Conservation (phyloP, 169 alveolate genomes). For the Nephromyces sp. region DNA sequence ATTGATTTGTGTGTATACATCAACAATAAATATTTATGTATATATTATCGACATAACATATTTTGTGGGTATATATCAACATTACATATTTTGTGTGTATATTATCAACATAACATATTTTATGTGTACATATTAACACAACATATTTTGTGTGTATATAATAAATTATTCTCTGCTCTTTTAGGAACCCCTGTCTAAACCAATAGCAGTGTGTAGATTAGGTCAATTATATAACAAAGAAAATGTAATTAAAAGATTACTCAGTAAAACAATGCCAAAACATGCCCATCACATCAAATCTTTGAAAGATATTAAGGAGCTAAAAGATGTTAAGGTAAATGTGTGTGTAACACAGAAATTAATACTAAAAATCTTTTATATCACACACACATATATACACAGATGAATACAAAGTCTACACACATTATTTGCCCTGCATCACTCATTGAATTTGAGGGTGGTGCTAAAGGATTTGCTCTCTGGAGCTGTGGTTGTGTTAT, state of each 20-base stretch:
- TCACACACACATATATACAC: background rate
- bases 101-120: too few species aligned
- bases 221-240: conserved; percentile 70
- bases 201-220: conserved; percentile 58
- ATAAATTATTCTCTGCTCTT: background rate
- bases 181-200: conserved; percentile 64
- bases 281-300: conserved; percentile 51
- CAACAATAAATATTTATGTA: too few species aligned
- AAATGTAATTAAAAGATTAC: conserved; percentile 41
- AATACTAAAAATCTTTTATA: background rate
- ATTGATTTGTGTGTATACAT: too few species aligned
- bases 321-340: background rate
- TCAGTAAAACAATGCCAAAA: conserved; percentile 46
- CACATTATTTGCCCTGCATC: conserved; percentile 51
- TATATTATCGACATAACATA: too few species aligned
- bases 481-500: conserved; percentile 42
- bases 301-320: conserved; percentile 52
- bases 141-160: too few species aligned
- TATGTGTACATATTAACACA: too few species aligned
- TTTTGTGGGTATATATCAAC: too few species aligned
- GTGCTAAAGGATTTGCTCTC: conserved; percentile 47
- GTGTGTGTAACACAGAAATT: background rate
- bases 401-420: conserved; percentile 40
- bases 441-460: conserved; percentile 43
- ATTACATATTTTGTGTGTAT: too few species aligned